A percentile compares a stretch with the other conserved stretches of the same genome.
phyloP scores from a whole-genome alignment of 1,139 yeast genomes.

The Lodderomyces jiufengensis region DNA sequence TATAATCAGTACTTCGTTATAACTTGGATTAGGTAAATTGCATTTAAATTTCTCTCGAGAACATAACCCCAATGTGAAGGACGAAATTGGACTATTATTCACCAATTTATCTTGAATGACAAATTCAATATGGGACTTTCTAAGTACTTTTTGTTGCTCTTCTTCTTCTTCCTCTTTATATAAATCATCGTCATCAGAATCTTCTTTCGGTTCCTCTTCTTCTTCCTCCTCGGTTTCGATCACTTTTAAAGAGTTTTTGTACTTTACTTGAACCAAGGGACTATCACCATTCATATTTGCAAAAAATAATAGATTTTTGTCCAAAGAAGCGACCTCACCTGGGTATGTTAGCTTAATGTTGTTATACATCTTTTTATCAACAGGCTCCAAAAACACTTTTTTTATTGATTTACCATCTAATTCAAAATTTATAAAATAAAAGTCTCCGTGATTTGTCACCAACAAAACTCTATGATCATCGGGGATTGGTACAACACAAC shows the following conservation, averaged over 20 bases:
- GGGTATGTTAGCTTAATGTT: slow-evolving; percentile 26
- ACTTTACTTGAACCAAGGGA: slow-evolving; percentile 31
- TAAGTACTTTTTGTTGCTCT: slow-evolving; percentile 25
- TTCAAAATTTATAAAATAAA: slow-evolving; percentile 51
- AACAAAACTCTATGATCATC: slow-evolving; percentile 51
- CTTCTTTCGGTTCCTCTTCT: slow-evolving; percentile 14
- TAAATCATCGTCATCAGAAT: slow-evolving; percentile 26
- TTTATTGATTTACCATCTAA: slow-evolving; percentile 47
- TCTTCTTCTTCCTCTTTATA: slow-evolving; percentile 37
- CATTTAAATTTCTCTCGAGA: slow-evolving; percentile 54
- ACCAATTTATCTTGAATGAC: slow-evolving; percentile 50
- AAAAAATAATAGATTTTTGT: slow-evolving; percentile 34
- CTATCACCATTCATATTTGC: slow-evolving; percentile 36
- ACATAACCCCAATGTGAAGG: slow-evolving; percentile 62
- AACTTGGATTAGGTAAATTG: slow-evolving; percentile 67
- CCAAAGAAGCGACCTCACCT: slow-evolving; percentile 33
- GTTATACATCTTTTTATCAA: slow-evolving; percentile 21
- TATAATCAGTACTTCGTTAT: slow-evolving; percentile 61
- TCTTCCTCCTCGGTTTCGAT: slow-evolving; percentile 8
- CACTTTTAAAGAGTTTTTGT: slow-evolving; percentile 17
- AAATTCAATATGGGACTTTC: slow-evolving; percentile 35
- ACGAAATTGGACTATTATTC: slow-evolving; percentile 74
- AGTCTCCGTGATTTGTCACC: slow-evolving; percentile 48
- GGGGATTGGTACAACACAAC: slow-evolving; percentile 45
- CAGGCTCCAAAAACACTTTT: slow-evolving; percentile 27